Base-by-base conservation (phyloP, 257 asterid genomes). In the Plantago ovata region DNA sequence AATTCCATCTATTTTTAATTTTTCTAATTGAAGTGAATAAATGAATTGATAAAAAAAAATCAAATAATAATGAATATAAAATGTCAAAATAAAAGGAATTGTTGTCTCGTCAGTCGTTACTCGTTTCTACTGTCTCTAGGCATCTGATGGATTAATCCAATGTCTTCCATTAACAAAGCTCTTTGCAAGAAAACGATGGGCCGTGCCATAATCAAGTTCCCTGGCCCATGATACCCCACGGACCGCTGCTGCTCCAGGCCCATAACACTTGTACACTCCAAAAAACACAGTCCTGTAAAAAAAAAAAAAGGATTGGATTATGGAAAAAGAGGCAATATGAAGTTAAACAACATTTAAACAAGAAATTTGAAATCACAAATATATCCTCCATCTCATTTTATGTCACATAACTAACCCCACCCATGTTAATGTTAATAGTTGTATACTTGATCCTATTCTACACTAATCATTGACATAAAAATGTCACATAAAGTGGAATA, bases 81-180 rank as follows among this genome's bases (percentile, higher is more conserved):
- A 6, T 28, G 7, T 28, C 3, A 3, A 28, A 28, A 28, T 6
- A 28, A 28, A 28, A 28, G 7, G 36, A n/a, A n/a, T n/a, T n/a
- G n/a, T n/a, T 28, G 36, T 28, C 2, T 28, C n/a, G n/a, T n/a
- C n/a, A n/a, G n/a, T n/a, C n/a, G n/a, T n/a, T n/a, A n/a, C n/a
- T n/a, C n/a, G 36, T 28, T 28, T 28, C 7, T 28, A 6, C 3
- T n/a, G 38, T 13, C 48, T 13, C 48, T 60, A 86, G 44, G 94
- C 87, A 71, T 86, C 95, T 0, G 63, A 41, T 0, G 84, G 90
- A 11, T 79, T 73, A 72, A 89, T 89, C 95, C 97, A 89, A 10
- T 89, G 95, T 72, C 97, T 74, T 44, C 97, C 95, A 20, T 89
- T 89, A 45, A 89, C 97, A 64, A 84, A 89, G 53, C 97, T 89